Conservation (phyloP, 148 eudicot species). For the Rhododendron griersonianum region DNA sequence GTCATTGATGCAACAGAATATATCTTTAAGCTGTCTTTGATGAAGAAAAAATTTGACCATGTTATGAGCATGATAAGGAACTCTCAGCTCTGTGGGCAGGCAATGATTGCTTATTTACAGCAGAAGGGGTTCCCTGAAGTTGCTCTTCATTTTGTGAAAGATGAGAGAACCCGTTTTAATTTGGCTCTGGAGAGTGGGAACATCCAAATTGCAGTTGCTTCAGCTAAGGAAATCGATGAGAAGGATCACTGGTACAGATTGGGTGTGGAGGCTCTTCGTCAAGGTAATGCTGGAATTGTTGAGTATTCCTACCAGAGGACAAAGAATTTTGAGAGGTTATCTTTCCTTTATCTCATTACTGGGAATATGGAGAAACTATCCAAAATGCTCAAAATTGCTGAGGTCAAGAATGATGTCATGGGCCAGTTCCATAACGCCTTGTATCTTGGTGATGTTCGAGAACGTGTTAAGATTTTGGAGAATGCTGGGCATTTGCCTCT, state of each 20-base stretch:
- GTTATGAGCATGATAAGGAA: conserved; percentile 92
- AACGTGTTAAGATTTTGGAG: conserved; percentile 70
- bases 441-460: conserved; percentile 63
- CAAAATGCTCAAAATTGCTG: conserved; percentile 85
- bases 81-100: conserved; percentile 94
- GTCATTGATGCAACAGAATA: conserved; percentile 84
- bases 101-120: conserved; percentile 97
- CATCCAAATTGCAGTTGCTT: conserved; percentile 69
- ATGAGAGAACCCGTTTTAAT: conserved; percentile 71
- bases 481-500: conserved; percentile 71
- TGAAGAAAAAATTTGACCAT: conserved; percentile 79
- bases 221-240: conserved; percentile 80
- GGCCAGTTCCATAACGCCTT: conserved; percentile 81
- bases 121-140: conserved; percentile 99
- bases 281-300: conserved; percentile 78
- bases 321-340: conserved; percentile 70
- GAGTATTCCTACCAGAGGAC: conserved; percentile 81
- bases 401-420: conserved; percentile 78
- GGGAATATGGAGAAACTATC: conserved; percentile 60
- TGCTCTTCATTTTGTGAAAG: conserved; percentile 96
- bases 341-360: conserved; percentile 73
- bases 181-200: conserved; percentile 71
- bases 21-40: conserved; percentile 66
- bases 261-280: conserved; percentile 84
- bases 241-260: conserved; percentile 77